Base-by-base conservation (phyloP, 2,329 filamentous ascomycete species). In the Capronia americana region DNA sequence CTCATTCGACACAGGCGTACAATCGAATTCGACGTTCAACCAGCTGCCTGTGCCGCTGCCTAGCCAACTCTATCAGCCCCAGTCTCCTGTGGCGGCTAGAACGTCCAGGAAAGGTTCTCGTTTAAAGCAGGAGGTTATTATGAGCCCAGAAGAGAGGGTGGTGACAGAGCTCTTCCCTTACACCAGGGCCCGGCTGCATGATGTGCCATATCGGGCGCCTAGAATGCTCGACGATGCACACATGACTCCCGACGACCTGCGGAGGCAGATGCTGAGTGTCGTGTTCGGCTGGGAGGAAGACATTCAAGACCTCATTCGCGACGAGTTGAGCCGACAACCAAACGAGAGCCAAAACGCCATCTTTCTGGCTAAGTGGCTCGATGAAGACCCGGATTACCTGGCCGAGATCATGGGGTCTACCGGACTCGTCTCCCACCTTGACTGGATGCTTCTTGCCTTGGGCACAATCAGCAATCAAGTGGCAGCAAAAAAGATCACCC, bases 271-370 rank as follows among this genome's bases (percentile, higher is more conserved):
- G 93, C 85, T 99, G 4, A 92, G 86, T 71, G 90, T 93, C 5
- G 93, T 99, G 1, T 99, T 99, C 77, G 95, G 95, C 2, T 99
- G 95, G 93, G 89, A 94, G 60, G 89, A 89, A 63, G 92, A 96
- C 72, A 88, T 94, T 48, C 86, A 92, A 54, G 89, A 89, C 53
- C 80, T 99, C 57, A 87, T 99, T 61, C 86, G 88, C 10, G 93
- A 98, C 76, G 95, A 99, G 77, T 84, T 85, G 81, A 85, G 84
- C 67, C 86, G 90, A 23, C 92, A 97, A 74, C 84, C 87, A 1
- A 78, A 84, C 2, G 90, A 91, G 6, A 94, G 92, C 4, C 86
- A 92, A 1, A 90, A 88, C 69, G 88, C 91, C 12, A 91, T 98
- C 59, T 84, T 98, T 46, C 85, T 99, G 4, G 86, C 92, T 1